phyloP scores from a whole-genome alignment of 768 basidiomycete species.

The Hygrophorus pudorinus region DNA sequence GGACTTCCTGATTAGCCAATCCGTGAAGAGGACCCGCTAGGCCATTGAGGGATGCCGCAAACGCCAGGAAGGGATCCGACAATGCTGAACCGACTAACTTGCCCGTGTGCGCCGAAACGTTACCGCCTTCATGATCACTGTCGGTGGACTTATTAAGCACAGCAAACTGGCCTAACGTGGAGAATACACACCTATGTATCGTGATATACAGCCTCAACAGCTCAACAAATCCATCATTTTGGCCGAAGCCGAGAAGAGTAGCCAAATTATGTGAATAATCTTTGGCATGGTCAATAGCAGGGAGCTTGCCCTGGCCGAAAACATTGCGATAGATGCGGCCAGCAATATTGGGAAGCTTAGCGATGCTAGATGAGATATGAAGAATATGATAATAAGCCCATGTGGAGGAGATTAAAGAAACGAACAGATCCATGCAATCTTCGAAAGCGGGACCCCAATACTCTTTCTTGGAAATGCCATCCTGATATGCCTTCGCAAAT shows the following conservation, averaged over 20 bases:
- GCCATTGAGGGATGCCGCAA: constrained; percentile 87
- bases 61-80: constrained; percentile 95
- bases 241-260: constrained; percentile 84
- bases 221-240: constrained; percentile 83
- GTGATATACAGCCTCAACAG: constrained; percentile 93
- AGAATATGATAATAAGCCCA: constrained; percentile 3
- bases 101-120: constrained; percentile 92
- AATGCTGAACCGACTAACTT: constrained; percentile 92
- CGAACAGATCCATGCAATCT: constrained; percentile 78
- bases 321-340: constrained; percentile 87
- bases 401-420: constrained; percentile 5
- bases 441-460: constrained; percentile 96
- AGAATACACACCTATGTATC: constrained; percentile 70
- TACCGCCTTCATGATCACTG: constrained; percentile 98
- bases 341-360: constrained; percentile 94
- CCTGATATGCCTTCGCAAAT: constrained; percentile 90
- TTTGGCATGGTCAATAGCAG: constrained; percentile 71
- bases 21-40: constrained; percentile 96
- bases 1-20: constrained; percentile 94
- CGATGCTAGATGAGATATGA: constrained; percentile 48
- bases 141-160: background rate
- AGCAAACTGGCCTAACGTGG: too few species aligned
- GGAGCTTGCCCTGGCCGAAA: constrained; percentile 81
- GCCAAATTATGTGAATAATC: constrained; percentile 89
- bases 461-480: constrained; percentile 88